phyloP scores from a whole-genome alignment of 2,329 filamentous ascomycete genomes.

The Ophiosphaerella korrae region DNA sequence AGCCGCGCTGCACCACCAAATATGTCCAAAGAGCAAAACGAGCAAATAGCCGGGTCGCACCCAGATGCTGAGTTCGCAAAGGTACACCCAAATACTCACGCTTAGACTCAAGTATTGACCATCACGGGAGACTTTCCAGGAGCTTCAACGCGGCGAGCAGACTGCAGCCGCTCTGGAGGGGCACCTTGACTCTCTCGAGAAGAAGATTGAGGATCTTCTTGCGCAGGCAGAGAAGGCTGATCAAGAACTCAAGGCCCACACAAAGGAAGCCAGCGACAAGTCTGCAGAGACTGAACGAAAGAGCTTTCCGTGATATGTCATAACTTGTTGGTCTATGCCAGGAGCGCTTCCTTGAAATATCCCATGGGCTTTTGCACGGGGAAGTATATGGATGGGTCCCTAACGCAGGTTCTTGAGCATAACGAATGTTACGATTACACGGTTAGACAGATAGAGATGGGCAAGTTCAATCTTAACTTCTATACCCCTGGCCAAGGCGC shows the following conservation, averaged over 20 bases:
- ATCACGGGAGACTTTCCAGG: conserved; percentile 54
- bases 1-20: conserved; percentile 14
- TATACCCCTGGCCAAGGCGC: too few species aligned
- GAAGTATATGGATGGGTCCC: too few species aligned
- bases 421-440: conserved; percentile 1
- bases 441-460: conserved; percentile 1
- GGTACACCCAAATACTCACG: conserved; percentile 17
- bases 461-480: background rate
- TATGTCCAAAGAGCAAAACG: conserved; percentile 42
- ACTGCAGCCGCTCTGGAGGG: conserved; percentile 61
- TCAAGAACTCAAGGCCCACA: conserved; percentile 30
- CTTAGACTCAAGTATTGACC: conserved; percentile 14
- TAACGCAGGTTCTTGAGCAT: background rate
- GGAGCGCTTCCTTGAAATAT: background rate
- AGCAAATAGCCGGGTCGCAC: conserved; percentile 21
- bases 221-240: conserved; percentile 54
- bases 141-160: conserved; percentile 60
- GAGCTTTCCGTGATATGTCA: conserved; percentile 11
- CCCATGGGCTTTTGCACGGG: background rate
- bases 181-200: conserved; percentile 60
- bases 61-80: conserved; percentile 44
- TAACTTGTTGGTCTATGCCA: background rate
- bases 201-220: conserved; percentile 60
- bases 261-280: conserved; percentile 19
- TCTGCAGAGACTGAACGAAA: conserved; percentile 19